A percentile compares a stretch with the other conserved stretches of the same genome.
Evolutionary conservation across 106 monocot species (phyloP).

Genomic region (Dendrobium catenatum): DNA sequence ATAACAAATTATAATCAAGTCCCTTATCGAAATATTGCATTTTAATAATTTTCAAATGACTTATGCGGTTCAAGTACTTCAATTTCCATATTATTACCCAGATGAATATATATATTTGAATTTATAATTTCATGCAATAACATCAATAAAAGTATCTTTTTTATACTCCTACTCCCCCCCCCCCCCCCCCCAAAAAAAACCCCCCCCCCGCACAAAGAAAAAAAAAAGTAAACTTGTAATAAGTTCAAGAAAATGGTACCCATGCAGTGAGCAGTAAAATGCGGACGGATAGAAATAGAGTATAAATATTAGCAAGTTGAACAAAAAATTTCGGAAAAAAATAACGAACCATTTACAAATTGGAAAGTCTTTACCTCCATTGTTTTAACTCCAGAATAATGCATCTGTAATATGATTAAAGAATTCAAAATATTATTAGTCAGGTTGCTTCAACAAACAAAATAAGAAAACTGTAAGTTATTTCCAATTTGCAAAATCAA

Average conservation of each 20-base stretch:
- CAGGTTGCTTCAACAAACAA: constrained; percentile 8
- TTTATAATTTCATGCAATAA: background rate
- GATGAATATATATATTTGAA: background rate
- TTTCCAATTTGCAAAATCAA: background rate
- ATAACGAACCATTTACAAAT: background rate
- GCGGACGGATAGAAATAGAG: background rate
- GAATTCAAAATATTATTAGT: background rate
- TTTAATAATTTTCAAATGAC: background rate
- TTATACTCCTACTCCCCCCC: background rate
- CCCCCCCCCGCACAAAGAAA: too few relatives aligned
- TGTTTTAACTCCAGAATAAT: constrained; percentile 39
- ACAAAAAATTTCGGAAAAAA: background rate
- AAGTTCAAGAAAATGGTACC: background rate
- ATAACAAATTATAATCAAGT: background rate
- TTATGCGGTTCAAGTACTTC: background rate
- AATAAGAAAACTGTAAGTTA: background rate
- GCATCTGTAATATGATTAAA: constrained; percentile 32
- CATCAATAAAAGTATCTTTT: background rate
- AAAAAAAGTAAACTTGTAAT: background rate
- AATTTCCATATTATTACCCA: background rate
- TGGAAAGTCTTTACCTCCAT: constrained; percentile 38
- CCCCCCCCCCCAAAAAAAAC: too few relatives aligned
- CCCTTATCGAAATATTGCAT: background rate
- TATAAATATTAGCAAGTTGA: background rate
- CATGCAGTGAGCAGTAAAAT: background rate